These are phyloP conservation scores for Candida koratica DNA, from an alignment of 805 yeast species.

Conservation along the genomic window DNA sequence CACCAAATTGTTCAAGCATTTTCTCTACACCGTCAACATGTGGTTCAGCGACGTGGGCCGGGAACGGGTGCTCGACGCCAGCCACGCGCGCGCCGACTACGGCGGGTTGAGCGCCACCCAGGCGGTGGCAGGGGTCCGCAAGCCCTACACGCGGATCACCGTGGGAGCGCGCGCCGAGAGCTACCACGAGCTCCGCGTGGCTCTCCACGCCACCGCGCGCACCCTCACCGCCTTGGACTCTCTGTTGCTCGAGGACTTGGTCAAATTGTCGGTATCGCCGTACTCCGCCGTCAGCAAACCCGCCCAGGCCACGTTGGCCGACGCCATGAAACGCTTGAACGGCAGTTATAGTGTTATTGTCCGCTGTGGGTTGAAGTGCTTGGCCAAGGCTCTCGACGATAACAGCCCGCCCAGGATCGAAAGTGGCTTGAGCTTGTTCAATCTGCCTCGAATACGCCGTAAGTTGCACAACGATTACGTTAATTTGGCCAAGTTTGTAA, in stretches of 20 bases:
- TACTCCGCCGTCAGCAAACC: conserved; percentile 65
- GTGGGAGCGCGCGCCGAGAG: conserved; percentile 71
- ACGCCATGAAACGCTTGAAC: conserved; percentile 65
- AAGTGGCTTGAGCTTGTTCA: conserved; percentile 59
- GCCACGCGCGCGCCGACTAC: conserved; percentile 54
- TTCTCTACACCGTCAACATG: conserved; percentile 60
- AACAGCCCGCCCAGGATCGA: conserved; percentile 53
- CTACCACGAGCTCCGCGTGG: conserved; percentile 71
- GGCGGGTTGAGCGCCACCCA: conserved; percentile 57
- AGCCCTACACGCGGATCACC: conserved; percentile 73
- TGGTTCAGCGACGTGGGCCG: conserved; percentile 82
- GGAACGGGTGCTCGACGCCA: conserved; percentile 57
- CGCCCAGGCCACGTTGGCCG: conserved; percentile 65
- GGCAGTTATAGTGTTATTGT: conserved; percentile 60
- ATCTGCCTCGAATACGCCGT: conserved; percentile 52
- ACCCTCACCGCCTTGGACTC: conserved; percentile 64
- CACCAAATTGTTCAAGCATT: conserved; percentile 55
- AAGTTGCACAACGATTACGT: conserved; percentile 56
- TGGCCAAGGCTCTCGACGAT: conserved; percentile 47
- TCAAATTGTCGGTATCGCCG: conserved; percentile 59
- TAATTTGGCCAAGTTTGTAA: conserved; percentile 46
- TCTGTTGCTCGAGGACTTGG: conserved; percentile 59
- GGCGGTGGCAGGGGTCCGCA: conserved; percentile 56
- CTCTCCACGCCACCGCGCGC: conserved; percentile 69
- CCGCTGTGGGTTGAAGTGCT: conserved; percentile 44